Base-by-base conservation (phyloP, 176 grass and related monocot species). In the Triticum turgidum region DNA sequence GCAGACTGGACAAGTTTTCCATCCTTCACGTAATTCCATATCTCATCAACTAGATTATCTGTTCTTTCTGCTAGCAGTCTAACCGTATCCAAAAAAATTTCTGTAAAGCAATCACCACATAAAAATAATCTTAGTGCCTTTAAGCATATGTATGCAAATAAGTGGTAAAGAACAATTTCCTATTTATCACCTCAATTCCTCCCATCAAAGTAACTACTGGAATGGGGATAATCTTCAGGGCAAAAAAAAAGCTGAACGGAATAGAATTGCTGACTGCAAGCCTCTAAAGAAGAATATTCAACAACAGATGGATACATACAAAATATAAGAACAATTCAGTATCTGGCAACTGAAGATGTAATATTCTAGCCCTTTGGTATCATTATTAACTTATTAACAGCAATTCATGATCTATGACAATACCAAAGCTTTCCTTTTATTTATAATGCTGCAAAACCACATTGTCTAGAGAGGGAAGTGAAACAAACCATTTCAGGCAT, bases 401-500 rank as follows among this genome's bases (percentile, higher is more conserved):
- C 51, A 54, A 54, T 54, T 54, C 51, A 54, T 54, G 51, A 54
- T 54, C 51, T 54, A 54, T 54, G 51, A 54, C 15, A 54, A 54
- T 54, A 54, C 24, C 24, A 12, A 65, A 65, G 62, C 62, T 24
- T 65, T 65, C 62, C 62, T 65, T 65, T 65, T 65, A 65, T 29
- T 65, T 54, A 54, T 65, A 62, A 27, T 64, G 62, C 62, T 65
- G 62, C 24, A 65, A 27, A 65, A 65, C 25, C 35, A 64, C 9
- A 69, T 58, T 27, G 33, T 14, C 15, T 20, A 71, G 54, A 12
- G 22, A 84, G 39, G 12, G 5, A 49, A 84, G 58, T 65, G 20
- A 77, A 22, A 85, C 72, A 77, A 66, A 77, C 83, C 73, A 85
- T 85, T 7, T 85, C 83, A 39, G 62, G 73, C 66, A 68, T 32